Evolutionary conservation across 2,329 filamentous ascomycete species (phyloP), one percentile per base, ranked within the genome.

Genomic region (Pleochaeta shiraiana): DNA sequence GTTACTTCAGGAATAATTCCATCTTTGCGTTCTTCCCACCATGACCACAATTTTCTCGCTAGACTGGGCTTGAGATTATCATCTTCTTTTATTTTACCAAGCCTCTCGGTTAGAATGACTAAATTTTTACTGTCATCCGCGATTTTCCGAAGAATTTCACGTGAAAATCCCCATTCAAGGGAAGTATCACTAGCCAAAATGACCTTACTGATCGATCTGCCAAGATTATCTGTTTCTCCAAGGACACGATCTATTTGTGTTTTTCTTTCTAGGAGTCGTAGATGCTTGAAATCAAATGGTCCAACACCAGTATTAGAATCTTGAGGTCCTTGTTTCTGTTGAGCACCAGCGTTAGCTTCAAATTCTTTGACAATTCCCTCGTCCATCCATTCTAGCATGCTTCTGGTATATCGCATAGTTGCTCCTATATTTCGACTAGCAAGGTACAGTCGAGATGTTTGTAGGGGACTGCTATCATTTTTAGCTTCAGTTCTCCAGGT

Each of bases 301-400:
- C 88, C 87, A 1, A 78, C 79, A 16, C 37, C 24, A 21, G 11
- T 5, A 24, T 45, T 47, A 33, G 53, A 24, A 4, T 64, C 63
- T 50, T 55, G 28, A 19, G 55, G 24, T 28, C 64, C 57, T 3
- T 79, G 76, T 65, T 74, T 76, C 7, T 71, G 66, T 62, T 76
- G 74, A n/a, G 70, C 68, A 12, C 70, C 69, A 33, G 73, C 71
- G 60, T 84, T 79, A 16, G 86, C 84, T 73, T 95, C 91, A 67
- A 95, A 95, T 70, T 97, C 92, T 64, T 90, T 85, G 50, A 95
- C 87, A 66, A 98, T 95, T 65, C 85, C 86, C 71, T 96, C 91
- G 72, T 97, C 91, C 91, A 98, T 97, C 93, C 93, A 98, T 72
- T 98, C 93, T 34, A 98, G 78, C 88, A 98, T 95, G 73, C 92